Evolutionary conservation across 2,329 filamentous ascomycete genomes (phyloP).

Genomic region (Clonostachys rosea): DNA sequence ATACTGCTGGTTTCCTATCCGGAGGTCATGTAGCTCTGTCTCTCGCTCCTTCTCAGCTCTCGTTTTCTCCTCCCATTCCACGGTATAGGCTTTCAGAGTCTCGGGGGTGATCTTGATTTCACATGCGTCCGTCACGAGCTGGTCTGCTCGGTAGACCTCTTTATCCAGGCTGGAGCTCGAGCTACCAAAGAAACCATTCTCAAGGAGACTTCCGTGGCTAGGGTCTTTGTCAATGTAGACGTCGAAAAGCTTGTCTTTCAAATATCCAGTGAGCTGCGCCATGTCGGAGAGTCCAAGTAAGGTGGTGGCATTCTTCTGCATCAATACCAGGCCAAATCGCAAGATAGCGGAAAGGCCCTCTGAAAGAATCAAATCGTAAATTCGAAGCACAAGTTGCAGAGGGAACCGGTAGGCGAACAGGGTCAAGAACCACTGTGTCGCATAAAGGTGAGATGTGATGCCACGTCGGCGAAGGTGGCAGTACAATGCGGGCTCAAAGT

Average conservation of each 20-base stretch:
- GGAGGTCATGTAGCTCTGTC: slow-evolving; percentile 71
- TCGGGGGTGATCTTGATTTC: slow-evolving; percentile 81
- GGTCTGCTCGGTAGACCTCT: slow-evolving; percentile 91
- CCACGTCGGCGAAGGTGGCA: slow-evolving; percentile 86
- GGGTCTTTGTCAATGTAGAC: slow-evolving; percentile 95
- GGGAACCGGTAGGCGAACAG: slow-evolving; percentile 98
- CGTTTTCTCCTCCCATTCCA: slow-evolving; percentile 90
- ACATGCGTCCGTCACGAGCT: slow-evolving; percentile 89
- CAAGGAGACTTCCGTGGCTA: slow-evolving; percentile 86
- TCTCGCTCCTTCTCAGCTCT: slow-evolving; percentile 79
- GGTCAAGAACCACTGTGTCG: slow-evolving; percentile 98
- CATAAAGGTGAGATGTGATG: slow-evolving; percentile 89
- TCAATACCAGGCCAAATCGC: slow-evolving; percentile 90
- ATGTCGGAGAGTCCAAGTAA: slow-evolving; percentile 87
- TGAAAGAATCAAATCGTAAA: slow-evolving; percentile 92
- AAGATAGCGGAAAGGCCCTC: slow-evolving; percentile 91
- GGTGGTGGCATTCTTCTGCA: slow-evolving; percentile 84
- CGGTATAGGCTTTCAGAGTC: slow-evolving; percentile 72
- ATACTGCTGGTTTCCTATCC: slow-evolving; percentile 60
- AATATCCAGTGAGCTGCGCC: slow-evolving; percentile 78
- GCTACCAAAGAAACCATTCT: slow-evolving; percentile 95
- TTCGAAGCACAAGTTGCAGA: slow-evolving; percentile 88
- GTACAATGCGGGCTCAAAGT: slow-evolving; percentile 89
- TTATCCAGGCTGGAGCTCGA: slow-evolving; percentile 87
- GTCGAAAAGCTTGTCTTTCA: slow-evolving; percentile 93